Evolutionary conservation across 2,329 filamentous ascomycete species (phyloP).

Genomic region (Stachybotrys chartarum): DNA sequence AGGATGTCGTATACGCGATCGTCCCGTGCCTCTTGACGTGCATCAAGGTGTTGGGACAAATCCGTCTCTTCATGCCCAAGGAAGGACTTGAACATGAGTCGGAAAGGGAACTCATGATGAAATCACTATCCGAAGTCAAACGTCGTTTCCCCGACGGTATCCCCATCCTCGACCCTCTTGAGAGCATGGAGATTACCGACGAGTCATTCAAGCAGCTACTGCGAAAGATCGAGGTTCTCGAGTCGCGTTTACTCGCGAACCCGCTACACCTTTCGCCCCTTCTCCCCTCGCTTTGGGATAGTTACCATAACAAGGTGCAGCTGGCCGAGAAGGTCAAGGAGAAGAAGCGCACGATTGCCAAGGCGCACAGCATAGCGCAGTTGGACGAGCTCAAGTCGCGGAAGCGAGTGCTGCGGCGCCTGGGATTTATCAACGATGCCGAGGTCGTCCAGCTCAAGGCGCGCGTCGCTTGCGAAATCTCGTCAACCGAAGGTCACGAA

Average conservation of each 20-base stretch:
- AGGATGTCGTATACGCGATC: constrained; percentile 20
- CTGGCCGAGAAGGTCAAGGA: constrained; percentile 74
- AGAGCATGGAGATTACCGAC: constrained; percentile 92
- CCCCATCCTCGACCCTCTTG: constrained; percentile 82
- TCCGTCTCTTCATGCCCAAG: constrained; percentile 75
- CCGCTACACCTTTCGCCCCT: constrained; percentile 86
- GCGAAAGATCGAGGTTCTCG: constrained; percentile 92
- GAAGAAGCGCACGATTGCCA: constrained; percentile 78
- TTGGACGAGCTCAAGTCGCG: constrained; percentile 93
- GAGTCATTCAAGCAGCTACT: constrained; percentile 90
- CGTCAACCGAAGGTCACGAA: constrained; percentile 83
- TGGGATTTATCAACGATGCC: constrained; percentile 91
- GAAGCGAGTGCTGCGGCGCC: constrained; percentile 86
- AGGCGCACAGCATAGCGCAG: constrained; percentile 82
- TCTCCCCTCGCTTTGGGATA: constrained; percentile 76
- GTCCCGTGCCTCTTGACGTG: constrained; percentile 83
- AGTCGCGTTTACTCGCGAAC: constrained; percentile 81
- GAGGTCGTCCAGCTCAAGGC: constrained; percentile 97
- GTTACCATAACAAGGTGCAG: constrained; percentile 75
- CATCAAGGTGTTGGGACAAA: constrained; percentile 75
- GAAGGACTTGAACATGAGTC: constrained; percentile 58
- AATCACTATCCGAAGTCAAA: constrained; percentile 69
- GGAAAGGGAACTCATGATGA: constrained; percentile 61
- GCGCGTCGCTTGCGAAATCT: constrained; percentile 95
- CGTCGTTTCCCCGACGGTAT: constrained; percentile 89